These are phyloP conservation scores for Ophiocordyceps camponoti-floridani DNA, from an alignment of 2,329 filamentous ascomycete species.

Conservation along the genomic window DNA sequence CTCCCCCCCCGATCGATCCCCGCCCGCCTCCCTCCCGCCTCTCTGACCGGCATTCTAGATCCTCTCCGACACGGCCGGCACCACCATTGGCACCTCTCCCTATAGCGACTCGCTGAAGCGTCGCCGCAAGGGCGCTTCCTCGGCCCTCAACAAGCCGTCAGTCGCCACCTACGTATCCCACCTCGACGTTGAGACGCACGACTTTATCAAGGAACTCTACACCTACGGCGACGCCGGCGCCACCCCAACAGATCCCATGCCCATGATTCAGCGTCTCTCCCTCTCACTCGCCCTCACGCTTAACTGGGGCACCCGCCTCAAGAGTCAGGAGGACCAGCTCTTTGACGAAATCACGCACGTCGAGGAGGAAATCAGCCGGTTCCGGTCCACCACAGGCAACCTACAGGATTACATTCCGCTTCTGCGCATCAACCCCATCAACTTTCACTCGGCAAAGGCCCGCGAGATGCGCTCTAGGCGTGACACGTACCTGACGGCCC, in stretches of 20 bases:
- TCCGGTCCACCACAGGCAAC: slow-evolving; percentile 41
- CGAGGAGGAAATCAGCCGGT: slow-evolving; percentile 40
- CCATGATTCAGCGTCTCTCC: slow-evolving; percentile 47
- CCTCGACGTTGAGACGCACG: slow-evolving; percentile 42
- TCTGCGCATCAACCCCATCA: slow-evolving; percentile 42
- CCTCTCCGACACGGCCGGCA: slow-evolving; percentile 45
- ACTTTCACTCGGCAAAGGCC: slow-evolving; percentile 35
- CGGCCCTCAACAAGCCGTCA: slow-evolving; percentile 45
- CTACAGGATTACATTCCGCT: slow-evolving; percentile 44
- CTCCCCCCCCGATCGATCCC: too few species aligned
- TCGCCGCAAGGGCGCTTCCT: slow-evolving; percentile 45
- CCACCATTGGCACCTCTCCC: slow-evolving; percentile 49
- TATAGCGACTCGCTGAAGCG: slow-evolving; percentile 48
- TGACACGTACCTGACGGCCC: slow-evolving; percentile 37
- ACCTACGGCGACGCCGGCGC: slow-evolving; percentile 36
- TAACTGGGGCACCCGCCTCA: slow-evolving; percentile 48
- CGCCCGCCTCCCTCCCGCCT: too few species aligned
- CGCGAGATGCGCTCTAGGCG: slow-evolving; percentile 40
- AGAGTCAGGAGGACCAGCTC: slow-evolving; percentile 35
- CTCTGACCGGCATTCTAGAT: slow-evolving; percentile 19
- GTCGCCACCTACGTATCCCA: slow-evolving; percentile 44
- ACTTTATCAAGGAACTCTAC: slow-evolving; percentile 43
- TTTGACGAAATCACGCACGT: slow-evolving; percentile 46
- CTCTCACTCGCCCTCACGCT: slow-evolving; percentile 44
- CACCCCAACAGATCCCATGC: slow-evolving; percentile 42